Base-by-base conservation (phyloP, 1,139 yeast genomes). In the Debaryomyces udenii region DNA sequence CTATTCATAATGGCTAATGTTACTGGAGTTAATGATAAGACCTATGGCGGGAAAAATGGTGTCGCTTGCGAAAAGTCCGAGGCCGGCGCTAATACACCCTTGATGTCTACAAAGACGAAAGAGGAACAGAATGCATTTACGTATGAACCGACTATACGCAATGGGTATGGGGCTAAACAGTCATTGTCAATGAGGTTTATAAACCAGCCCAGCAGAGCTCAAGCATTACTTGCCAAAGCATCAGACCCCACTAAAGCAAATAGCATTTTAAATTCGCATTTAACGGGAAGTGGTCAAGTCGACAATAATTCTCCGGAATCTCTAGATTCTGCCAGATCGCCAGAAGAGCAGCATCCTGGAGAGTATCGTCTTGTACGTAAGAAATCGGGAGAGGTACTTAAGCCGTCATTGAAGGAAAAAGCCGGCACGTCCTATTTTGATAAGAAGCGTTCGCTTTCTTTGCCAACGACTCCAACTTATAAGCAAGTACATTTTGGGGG, bases 401-500 rank as follows among this genome's bases (percentile, higher is more conserved):
- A 86, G 56, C 80, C 91, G 3, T 82, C 88, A 17, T 69, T 88
- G 40, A 86, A 83, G 56, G 62, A 55, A 16, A 17, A 47, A 7
- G 37, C 50, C 1, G 26, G 37, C 20, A 35, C 35, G 4, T 42
- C 76, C 68, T 44, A 64, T 65, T 54, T 53, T 32, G 63, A 79
- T 32, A 64, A 66, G 32, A 61, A 61, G 16, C 66, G 87, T 41
- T 57, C 75, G 26, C 73, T 74, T 50, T 82, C 90, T 9, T 74
- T 86, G 67, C 96, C 96, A 2, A 68, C 85, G 1, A 83, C 94
- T 3, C 86, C 87, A 1, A 78, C 86, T 14, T 72, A 74, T 47
- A 88, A 88, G 50, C 81, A 75, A 50, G 96, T 88, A 18, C 93
- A 88, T 61, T 88, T 88, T 62, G 94, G 91, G 32, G 68, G 74